Evolutionary conservation across 257 asterid species (phyloP).

Genomic region (Coffea canephora): DNA sequence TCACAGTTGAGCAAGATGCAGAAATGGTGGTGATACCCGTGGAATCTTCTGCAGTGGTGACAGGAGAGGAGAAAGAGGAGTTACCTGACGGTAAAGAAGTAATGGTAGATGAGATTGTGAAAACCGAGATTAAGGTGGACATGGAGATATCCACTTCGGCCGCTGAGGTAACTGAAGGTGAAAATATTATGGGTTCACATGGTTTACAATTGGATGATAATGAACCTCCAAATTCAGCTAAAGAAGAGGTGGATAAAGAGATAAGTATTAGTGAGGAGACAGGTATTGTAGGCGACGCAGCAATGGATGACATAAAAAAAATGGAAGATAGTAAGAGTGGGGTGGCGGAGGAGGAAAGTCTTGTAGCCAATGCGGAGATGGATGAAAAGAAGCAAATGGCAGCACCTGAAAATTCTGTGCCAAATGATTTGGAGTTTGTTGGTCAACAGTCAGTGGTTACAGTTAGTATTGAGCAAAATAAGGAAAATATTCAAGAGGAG

Average conservation of each 20-base stretch:
- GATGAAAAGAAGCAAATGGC: not conserved
- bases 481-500: conserved; percentile 28
- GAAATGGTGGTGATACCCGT: not conserved
- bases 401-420: not conserved
- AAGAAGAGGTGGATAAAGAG: conserved; percentile 29
- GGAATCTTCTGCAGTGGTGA: not conserved
- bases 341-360: not conserved
- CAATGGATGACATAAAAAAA: conserved; percentile 16
- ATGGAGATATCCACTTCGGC: conserved; percentile 21
- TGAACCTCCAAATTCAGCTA: conserved; percentile 13
- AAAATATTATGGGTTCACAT: conserved; percentile 26
- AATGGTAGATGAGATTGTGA: conserved; percentile 6
- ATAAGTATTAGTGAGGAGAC: conserved; percentile 25
- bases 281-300: conserved; percentile 14
- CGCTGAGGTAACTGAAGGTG: conserved; percentile 27
- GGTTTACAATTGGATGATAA: conserved; percentile 15
- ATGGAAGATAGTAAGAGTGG: not conserved
- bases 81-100: conserved; percentile 4
- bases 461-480: conserved; percentile 10
- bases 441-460: not conserved
- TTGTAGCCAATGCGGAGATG: not conserved
- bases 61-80: not conserved
- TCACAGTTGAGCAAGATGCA: not conserved
- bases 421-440: conserved; percentile 1
- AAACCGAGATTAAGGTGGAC: conserved; percentile 21